phyloP scores from a whole-genome alignment of 1,284 basidiomycete species.

The Phylloboletellus chloephorus region DNA sequence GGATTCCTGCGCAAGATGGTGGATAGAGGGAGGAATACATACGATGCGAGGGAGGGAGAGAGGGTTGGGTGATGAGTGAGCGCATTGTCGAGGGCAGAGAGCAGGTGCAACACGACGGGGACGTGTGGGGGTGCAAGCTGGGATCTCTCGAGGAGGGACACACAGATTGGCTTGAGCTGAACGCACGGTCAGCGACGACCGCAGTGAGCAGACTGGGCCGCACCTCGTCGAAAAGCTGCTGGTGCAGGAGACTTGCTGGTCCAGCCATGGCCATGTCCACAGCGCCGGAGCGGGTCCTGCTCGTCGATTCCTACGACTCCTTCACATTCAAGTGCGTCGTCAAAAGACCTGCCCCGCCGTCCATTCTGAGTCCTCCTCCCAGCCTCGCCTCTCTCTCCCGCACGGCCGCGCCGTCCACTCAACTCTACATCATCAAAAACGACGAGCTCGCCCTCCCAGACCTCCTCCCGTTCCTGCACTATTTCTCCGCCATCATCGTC shows the following conservation, averaged over 20 bases:
- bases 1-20: conserved; percentile 72
- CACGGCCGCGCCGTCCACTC: conserved; percentile 50
- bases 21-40: conserved; percentile 83
- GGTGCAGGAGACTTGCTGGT: conserved; percentile 10
- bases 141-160: conserved; percentile 68
- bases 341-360: not conserved
- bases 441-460: conserved; percentile 49
- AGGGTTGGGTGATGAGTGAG: conserved; percentile 47
- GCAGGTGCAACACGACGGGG: conserved; percentile 40
- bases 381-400: conserved; percentile 65
- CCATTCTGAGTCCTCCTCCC: conserved; percentile 7
- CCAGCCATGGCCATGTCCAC: conserved; percentile 16
- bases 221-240: conserved; percentile 35
- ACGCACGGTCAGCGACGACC: not conserved
- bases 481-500: conserved; percentile 66
- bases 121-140: conserved; percentile 50
- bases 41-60: conserved; percentile 66
- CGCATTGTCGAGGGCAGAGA: conserved; percentile 47
- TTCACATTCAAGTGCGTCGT: conserved; percentile 77
- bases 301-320: conserved; percentile 82
- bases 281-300: conserved; percentile 42
- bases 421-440: conserved; percentile 68
- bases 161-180: conserved; percentile 74
- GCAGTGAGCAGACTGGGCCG: conserved; percentile 5
- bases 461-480: conserved; percentile 47